Conservation (phyloP, 768 basidiomycete species). For the Lactifluus subvellereus region DNA sequence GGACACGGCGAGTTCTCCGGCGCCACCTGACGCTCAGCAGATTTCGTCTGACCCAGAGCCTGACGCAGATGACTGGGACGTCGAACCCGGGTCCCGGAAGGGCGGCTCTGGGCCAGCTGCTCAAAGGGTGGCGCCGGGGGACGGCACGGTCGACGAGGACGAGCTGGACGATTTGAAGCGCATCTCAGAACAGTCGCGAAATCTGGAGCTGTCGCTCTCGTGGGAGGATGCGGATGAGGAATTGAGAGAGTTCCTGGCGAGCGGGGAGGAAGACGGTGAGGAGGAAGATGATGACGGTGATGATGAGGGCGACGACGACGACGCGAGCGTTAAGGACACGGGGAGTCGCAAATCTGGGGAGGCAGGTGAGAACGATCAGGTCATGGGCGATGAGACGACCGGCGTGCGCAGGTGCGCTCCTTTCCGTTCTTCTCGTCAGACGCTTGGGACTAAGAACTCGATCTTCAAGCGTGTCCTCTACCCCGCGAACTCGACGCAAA, state of each 20-base stretch:
- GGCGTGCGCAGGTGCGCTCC: slow-evolving; percentile 40
- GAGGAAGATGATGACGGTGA: slow-evolving; percentile 35
- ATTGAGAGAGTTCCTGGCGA: slow-evolving; percentile 18
- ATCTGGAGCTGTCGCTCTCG: slow-evolving; percentile 15
- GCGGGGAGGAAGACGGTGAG: slow-evolving; percentile 27
- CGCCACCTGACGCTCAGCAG: slow-evolving; percentile 42
- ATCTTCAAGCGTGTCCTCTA: slow-evolving; percentile 34
- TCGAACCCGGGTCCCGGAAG: slow-evolving; percentile 31
- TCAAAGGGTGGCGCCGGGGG: slow-evolving; percentile 22
- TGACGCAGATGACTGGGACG: slow-evolving; percentile 64
- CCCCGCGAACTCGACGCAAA: slow-evolving; percentile 52
- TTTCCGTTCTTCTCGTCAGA: slow-evolving; percentile 3
- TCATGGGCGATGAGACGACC: slow-evolving; percentile 43
- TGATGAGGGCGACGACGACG: slow-evolving; percentile 35
- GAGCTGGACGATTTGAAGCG: slow-evolving; percentile 22
- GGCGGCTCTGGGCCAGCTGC: slow-evolving; percentile 22
- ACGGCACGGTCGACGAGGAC: slow-evolving; percentile 18
- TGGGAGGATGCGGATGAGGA: slow-evolving; percentile 24
- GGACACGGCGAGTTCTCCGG: slow-evolving; percentile 36
- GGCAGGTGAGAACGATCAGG: slow-evolving; percentile 47
- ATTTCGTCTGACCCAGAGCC: slow-evolving; percentile 64
- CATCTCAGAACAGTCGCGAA: slow-evolving; percentile 15
- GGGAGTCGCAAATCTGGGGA: slow-evolving; percentile 19
- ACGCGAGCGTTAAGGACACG: slow-evolving; percentile 1
- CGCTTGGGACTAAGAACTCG: not conserved